Evolutionary conservation across 1,284 basidiomycete genomes (phyloP).

Genomic region (Trichosporon asahii): DNA sequence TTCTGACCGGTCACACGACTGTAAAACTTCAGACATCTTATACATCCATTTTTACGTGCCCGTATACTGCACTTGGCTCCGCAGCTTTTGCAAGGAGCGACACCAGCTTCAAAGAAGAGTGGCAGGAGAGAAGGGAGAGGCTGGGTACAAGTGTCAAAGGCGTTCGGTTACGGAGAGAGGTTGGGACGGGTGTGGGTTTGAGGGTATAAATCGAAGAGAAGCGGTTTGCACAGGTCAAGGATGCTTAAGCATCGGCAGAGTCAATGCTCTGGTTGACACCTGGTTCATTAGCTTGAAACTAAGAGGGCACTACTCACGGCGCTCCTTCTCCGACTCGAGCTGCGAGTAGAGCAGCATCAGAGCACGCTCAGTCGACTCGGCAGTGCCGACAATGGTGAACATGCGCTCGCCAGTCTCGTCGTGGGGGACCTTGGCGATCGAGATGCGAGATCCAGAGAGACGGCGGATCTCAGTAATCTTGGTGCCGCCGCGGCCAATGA

Average conservation of each 20-base stretch:
- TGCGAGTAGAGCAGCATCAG: conserved; percentile 96
- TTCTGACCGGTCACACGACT: not conserved
- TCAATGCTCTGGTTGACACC: conserved; percentile 38
- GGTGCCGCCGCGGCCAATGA: conserved; percentile 92
- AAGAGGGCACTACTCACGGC: conserved; percentile 57
- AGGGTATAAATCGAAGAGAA: conserved; percentile 5
- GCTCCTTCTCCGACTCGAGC: conserved; percentile 91
- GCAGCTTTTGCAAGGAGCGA: conserved; percentile 7
- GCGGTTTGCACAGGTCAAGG: not conserved
- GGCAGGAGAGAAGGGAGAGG: conserved; percentile 5
- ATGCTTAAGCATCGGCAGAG: conserved; percentile 20
- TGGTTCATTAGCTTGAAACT: conserved; percentile 10
- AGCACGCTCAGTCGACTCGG: conserved; percentile 94
- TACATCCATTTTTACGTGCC: conserved; percentile 9
- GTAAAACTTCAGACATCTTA: conserved; percentile 9
- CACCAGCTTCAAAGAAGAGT: conserved; percentile 1
- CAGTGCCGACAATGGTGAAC: conserved; percentile 97
- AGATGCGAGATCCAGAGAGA: conserved; percentile 92
- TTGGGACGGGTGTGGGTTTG: not conserved
- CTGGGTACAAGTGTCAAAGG: conserved; percentile 5
- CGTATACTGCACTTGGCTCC: conserved; percentile 3
- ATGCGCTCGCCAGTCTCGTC: conserved; percentile 98
- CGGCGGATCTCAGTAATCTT: conserved; percentile 99
- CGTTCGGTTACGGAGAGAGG: not conserved
- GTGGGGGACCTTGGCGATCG: conserved; percentile 96